phyloP scores from a whole-genome alignment of 1,284 basidiomycete genomes.

The Irpex sp. region DNA sequence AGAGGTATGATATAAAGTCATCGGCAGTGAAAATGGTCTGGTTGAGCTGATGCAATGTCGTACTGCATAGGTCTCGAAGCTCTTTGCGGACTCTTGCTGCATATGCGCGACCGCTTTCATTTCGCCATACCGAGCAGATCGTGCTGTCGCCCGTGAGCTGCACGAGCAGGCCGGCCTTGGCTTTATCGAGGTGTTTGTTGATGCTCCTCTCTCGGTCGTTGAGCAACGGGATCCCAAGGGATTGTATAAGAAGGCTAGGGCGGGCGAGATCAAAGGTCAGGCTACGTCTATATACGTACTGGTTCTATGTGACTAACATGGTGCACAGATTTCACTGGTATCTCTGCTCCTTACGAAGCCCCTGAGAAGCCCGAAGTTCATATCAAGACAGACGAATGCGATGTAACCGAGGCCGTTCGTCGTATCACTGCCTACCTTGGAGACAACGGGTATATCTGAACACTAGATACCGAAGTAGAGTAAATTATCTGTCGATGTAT shows the following conservation, averaged over 20 bases:
- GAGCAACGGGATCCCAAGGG: slow-evolving; percentile 97
- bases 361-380: slow-evolving; percentile 89
- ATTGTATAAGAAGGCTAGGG: slow-evolving; percentile 94
- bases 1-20: slow-evolving; percentile 54
- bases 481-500: slow-evolving; percentile 3
- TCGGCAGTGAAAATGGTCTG: background rate
- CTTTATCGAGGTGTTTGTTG: slow-evolving; percentile 95
- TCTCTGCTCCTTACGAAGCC: slow-evolving; percentile 96
- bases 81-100: slow-evolving; percentile 88
- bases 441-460: slow-evolving; percentile 52
- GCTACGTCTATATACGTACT: background rate
- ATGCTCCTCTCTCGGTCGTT: slow-evolving; percentile 86
- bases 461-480: background rate
- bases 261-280: slow-evolving; percentile 93
- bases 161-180: slow-evolving; percentile 73
- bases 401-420: slow-evolving; percentile 79
- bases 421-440: slow-evolving; percentile 83
- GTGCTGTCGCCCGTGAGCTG: slow-evolving; percentile 79
- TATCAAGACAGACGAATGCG: slow-evolving; percentile 83
- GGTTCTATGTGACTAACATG: too few species aligned
- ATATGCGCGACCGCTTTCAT: slow-evolving; percentile 96
- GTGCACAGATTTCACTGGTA: slow-evolving; percentile 88
- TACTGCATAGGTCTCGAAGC: slow-evolving; percentile 75
- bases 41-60: too few species aligned
- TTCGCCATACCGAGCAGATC: slow-evolving; percentile 93